phyloP scores from a whole-genome alignment of 805 yeast genomes.

The Wickerhamiella musiphila region DNA sequence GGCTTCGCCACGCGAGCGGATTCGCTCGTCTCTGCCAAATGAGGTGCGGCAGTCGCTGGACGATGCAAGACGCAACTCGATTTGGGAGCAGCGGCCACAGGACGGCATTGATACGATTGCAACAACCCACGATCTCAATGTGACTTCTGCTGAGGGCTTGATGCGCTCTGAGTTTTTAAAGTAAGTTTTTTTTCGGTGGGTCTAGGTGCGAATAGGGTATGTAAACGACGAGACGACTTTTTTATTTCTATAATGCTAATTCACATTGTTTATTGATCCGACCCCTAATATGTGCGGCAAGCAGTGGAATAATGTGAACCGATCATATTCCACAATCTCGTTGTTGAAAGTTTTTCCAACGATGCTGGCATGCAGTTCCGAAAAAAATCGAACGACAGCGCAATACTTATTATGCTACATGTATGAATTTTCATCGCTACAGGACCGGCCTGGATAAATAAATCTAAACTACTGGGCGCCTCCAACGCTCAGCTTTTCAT shows the following conservation, averaged over 20 bases:
- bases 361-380: too few relatives aligned
- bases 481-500: constrained; percentile 12
- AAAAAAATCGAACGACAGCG: too few relatives aligned
- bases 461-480: constrained; percentile 21
- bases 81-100: constrained; percentile 15
- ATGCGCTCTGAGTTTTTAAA: constrained; percentile 10
- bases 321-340: too few relatives aligned
- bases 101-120: constrained; percentile 11
- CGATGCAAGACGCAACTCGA: constrained; percentile 11
- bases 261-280: too few relatives aligned
- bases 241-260: too few relatives aligned
- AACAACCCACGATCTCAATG: constrained; percentile 15
- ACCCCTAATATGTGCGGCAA: too few relatives aligned
- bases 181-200: neutral
- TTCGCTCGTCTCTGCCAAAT: constrained; percentile 5
- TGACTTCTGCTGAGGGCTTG: constrained; percentile 21
- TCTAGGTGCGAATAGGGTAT: neutral
- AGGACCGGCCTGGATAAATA: too few relatives aligned
- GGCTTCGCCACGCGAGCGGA: constrained; percentile 6
- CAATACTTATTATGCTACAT: too few relatives aligned
- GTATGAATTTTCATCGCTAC: too few relatives aligned
- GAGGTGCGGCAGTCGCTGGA: constrained; percentile 17
- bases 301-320: too few relatives aligned
- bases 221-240: too few relatives aligned
- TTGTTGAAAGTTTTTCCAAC: too few relatives aligned